These are phyloP conservation scores for Tetragonia tetragonoides DNA, from an alignment of 148 eudicot genomes.

Conservation along the genomic window DNA sequence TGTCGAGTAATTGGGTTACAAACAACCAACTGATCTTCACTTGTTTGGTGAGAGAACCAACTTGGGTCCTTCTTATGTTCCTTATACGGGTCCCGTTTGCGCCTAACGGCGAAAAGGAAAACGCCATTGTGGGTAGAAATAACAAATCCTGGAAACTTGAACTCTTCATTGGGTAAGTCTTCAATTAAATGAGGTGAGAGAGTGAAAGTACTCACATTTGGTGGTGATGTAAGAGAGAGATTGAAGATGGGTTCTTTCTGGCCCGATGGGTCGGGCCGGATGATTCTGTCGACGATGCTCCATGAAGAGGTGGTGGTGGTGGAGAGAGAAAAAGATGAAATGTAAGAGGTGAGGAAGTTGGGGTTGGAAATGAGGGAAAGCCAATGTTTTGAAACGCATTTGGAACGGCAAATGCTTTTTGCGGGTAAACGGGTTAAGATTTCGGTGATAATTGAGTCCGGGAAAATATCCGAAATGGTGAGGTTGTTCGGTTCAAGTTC, in stretches of 20 bases:
- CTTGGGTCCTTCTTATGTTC: neutral
- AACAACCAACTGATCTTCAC: neutral
- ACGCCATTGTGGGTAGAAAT: neutral
- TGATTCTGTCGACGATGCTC: slow-evolving; percentile 1
- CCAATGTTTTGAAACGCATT: slow-evolving; percentile 7
- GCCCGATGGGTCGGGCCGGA: neutral
- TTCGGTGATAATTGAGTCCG: neutral
- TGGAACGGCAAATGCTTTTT: neutral
- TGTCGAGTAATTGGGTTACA: neutral
- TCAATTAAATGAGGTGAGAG: neutral
- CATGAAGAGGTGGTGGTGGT: neutral
- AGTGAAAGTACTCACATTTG: neutral
- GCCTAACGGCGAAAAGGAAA: neutral
- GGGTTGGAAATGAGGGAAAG: slow-evolving; percentile 2
- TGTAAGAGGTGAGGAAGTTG: neutral
- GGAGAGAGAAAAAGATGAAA: neutral
- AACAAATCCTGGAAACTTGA: neutral
- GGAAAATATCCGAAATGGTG: neutral
- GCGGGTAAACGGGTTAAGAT: neutral
- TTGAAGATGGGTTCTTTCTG: neutral
- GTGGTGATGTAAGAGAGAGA: neutral
- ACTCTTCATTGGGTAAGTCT: neutral
- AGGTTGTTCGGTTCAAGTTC: neutral
- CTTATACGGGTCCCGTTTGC: neutral
- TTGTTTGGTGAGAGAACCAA: neutral